Percentiles rank a stretch among this genome's conserved stretches.
phyloP scores from a whole-genome alignment of 2,329 filamentous ascomycete genomes.

The Calonectria pseudoreteaudii region DNA sequence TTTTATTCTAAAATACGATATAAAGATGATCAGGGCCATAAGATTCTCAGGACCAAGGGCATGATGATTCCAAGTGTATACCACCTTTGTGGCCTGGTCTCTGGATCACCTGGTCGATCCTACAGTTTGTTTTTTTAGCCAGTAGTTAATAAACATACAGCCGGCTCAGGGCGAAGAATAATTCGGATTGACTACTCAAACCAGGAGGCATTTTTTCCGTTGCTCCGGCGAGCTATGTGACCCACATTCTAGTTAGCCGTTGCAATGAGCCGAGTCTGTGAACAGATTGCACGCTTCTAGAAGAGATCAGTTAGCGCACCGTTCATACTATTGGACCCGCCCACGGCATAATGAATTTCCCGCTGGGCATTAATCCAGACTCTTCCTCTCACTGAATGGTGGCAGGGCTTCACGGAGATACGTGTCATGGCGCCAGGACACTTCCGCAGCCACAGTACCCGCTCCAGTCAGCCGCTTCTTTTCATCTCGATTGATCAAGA shows the following conservation, averaged over 20 bases:
- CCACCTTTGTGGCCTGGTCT: no score
- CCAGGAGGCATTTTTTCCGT: neutral
- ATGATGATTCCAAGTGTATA: no score
- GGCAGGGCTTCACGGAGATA: neutral
- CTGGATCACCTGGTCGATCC: no score
- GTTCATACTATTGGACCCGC: neutral
- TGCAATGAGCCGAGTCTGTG: neutral
- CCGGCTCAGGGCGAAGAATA: no score
- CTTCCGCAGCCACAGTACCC: neutral
- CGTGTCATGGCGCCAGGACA: neutral
- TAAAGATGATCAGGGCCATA: no score
- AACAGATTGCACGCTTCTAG: neutral
- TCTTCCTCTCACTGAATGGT: neutral
- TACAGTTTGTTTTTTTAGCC: no score
- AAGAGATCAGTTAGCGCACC: neutral
- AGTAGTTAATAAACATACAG: no score
- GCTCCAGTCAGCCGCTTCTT: neutral
- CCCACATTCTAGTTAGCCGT: neutral
- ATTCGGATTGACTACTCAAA: no score
- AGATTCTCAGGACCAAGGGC: no score
- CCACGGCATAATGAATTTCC: neutral
- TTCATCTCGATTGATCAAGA: neutral
- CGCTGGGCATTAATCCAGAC: neutral
- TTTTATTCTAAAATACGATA: no score
- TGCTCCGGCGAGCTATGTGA: neutral